Conservation (phyloP, 1,139 yeast species). For the Tardiomyces blankii region DNA sequence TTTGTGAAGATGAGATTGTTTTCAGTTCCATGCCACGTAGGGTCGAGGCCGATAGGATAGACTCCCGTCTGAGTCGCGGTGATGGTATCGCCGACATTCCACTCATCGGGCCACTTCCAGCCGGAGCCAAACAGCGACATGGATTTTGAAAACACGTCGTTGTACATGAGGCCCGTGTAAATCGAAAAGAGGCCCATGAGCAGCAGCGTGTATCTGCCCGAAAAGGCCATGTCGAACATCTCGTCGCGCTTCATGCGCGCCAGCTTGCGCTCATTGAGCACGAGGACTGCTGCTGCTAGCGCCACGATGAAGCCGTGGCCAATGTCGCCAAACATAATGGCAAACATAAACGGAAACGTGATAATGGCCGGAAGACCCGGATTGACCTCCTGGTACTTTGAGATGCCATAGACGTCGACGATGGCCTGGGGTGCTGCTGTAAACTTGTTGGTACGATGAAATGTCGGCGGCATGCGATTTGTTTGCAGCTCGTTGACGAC, state of each 20-base stretch:
- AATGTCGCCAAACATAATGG: constrained; percentile 97
- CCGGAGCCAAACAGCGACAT: constrained; percentile 80
- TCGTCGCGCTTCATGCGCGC: constrained; percentile 72
- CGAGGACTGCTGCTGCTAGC: constrained; percentile 59
- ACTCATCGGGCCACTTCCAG: constrained; percentile 82
- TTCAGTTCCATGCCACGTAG: constrained; percentile 96
- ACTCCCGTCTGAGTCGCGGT: constrained; percentile 54
- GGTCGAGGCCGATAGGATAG: constrained; percentile 81
- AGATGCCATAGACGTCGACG: constrained; percentile 91
- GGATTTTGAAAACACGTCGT: constrained; percentile 84
- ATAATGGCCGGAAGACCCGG: constrained; percentile 93
- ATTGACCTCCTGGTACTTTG: constrained; percentile 89
- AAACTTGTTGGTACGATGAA: constrained; percentile 81
- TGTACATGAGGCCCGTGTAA: constrained; percentile 87
- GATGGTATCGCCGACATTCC: constrained; percentile 50
- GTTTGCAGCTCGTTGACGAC: constrained; percentile 76
- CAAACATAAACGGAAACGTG: constrained; percentile 98
- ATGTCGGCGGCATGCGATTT: constrained; percentile 86
- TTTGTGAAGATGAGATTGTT: constrained; percentile 82
- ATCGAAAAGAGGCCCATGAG: constrained; percentile 91
- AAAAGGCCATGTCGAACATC: constrained; percentile 90
- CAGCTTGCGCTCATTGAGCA: constrained; percentile 55
- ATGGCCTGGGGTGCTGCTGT: constrained; percentile 87
- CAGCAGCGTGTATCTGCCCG: constrained; percentile 80
- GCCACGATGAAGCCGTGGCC: constrained; percentile 87